A percentile compares a stretch with the other conserved stretches of the same genome.
Conservation (phyloP, 257 asterid species). For the Capsicum rhomboideum region DNA sequence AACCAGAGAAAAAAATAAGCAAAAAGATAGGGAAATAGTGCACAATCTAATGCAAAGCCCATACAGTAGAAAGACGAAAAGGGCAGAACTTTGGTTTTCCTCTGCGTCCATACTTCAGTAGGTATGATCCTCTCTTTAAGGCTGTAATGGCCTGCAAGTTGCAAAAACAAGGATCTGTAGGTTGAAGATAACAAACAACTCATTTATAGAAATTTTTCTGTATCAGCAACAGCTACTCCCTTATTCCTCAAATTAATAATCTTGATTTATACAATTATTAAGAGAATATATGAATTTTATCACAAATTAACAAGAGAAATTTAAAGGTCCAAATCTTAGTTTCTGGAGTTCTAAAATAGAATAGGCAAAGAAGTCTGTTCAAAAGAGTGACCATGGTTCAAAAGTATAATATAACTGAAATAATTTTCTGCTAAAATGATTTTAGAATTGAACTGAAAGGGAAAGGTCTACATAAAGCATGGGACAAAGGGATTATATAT, state of each 20-base stretch:
- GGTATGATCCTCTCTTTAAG: conserved; percentile 54
- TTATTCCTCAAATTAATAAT: background rate
- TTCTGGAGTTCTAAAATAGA: background rate
- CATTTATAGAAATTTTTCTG: background rate
- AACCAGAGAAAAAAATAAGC: background rate
- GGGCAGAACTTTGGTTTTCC: conserved; percentile 77
- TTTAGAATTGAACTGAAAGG: background rate
- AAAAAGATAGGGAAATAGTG: background rate
- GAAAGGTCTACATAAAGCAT: background rate
- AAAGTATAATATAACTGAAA: background rate
- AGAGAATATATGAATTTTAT: background rate
- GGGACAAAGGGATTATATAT: background rate
- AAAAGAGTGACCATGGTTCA: background rate
- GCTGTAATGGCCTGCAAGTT: conserved; percentile 53
- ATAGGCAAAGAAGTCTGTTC: background rate
- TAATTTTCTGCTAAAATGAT: background rate
- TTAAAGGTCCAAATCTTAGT: background rate
- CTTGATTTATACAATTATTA: background rate
- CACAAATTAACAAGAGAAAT: background rate
- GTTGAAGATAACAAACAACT: background rate
- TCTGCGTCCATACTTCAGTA: conserved; percentile 66
- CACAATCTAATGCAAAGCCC: conserved; percentile 10
- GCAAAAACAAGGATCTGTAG: background rate
- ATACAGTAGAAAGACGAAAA: conserved; percentile 55
- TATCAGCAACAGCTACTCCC: background rate